Percentiles rank a stretch among this genome's conserved stretches.
These are phyloP conservation scores for Raddia guianensis DNA, from an alignment of 176 grass and related monocot genomes.

Conservation along the genomic window DNA sequence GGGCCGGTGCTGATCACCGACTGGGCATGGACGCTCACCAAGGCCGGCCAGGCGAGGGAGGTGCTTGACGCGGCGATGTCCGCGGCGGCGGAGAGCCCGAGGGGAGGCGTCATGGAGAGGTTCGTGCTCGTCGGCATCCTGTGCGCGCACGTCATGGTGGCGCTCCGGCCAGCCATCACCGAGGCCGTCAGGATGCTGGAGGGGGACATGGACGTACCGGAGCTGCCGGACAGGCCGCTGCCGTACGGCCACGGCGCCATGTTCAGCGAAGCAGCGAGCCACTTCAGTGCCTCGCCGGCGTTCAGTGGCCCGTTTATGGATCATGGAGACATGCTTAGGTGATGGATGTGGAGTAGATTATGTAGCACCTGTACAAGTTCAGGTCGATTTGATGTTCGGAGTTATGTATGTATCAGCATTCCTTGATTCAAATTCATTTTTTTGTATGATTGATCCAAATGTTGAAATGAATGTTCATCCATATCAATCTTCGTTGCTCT, in stretches of 20 bases:
- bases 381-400: neutral
- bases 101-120: slow-evolving; percentile 75
- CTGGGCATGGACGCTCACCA: slow-evolving; percentile 87
- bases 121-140: slow-evolving; percentile 83
- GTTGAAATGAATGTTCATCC: neutral
- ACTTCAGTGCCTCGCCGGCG: slow-evolving; percentile 66
- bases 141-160: slow-evolving; percentile 95
- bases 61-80: slow-evolving; percentile 62
- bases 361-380: neutral
- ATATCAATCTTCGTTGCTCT: slow-evolving; percentile 8
- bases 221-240: slow-evolving; percentile 73
- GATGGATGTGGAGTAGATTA: slow-evolving; percentile 23
- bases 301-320: slow-evolving; percentile 55
- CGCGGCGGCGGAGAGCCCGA: slow-evolving; percentile 47
- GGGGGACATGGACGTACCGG: slow-evolving; percentile 76
- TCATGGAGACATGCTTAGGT: slow-evolving; percentile 75
- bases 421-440: slow-evolving; percentile 42
- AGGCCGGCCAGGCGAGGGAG: slow-evolving; percentile 55
- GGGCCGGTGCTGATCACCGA: slow-evolving; percentile 84
- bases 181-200: slow-evolving; percentile 93
- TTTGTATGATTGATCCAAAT: slow-evolving; percentile 17
- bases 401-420: neutral
- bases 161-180: slow-evolving; percentile 79
- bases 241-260: slow-evolving; percentile 55
- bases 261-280: slow-evolving; percentile 51